A percentile compares a stretch with the other conserved stretches of the same genome.
Evolutionary conservation across 2,329 filamentous ascomycete species (phyloP).

Genomic region (Penicillium expansum): DNA sequence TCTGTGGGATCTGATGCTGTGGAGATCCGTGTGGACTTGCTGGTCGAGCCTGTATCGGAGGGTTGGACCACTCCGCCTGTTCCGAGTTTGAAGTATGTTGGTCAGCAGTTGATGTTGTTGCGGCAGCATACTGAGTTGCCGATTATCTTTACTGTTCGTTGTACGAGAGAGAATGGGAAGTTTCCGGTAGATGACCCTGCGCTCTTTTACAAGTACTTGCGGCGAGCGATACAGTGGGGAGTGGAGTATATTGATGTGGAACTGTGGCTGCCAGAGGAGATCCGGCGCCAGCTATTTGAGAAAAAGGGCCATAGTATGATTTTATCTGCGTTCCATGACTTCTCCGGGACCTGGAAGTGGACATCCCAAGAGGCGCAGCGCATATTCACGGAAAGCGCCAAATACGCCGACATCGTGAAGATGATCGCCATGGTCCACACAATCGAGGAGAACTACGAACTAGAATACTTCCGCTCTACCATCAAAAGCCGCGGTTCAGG

Average conservation of each 20-base stretch:
- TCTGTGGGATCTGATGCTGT: slow-evolving; percentile 84
- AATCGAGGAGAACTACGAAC: slow-evolving; percentile 82
- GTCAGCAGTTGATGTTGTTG: slow-evolving; percentile 79
- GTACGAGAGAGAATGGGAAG: slow-evolving; percentile 75
- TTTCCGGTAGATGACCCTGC: slow-evolving; percentile 79
- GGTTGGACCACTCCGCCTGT: slow-evolving; percentile 57
- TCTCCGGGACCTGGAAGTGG: slow-evolving; percentile 81
- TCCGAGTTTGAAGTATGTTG: slow-evolving; percentile 79
- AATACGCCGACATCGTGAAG: slow-evolving; percentile 82
- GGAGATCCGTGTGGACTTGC: slow-evolving; percentile 77
- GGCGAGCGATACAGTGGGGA: slow-evolving; percentile 81
- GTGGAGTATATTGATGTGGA: slow-evolving; percentile 89
- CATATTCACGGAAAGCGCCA: slow-evolving; percentile 68
- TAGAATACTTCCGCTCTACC: slow-evolving; percentile 81
- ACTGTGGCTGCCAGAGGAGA: slow-evolving; percentile 76
- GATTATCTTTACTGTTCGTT: slow-evolving; percentile 86
- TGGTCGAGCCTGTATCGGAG: slow-evolving; percentile 64
- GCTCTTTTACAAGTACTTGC: slow-evolving; percentile 76
- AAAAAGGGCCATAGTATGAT: slow-evolving; percentile 76
- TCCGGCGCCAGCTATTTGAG: slow-evolving; percentile 65
- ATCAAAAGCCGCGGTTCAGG: slow-evolving; percentile 66
- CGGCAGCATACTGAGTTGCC: slow-evolving; percentile 81
- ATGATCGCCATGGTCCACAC: slow-evolving; percentile 84
- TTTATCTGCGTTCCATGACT: slow-evolving; percentile 90
- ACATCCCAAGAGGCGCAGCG: slow-evolving; percentile 68